Base-by-base conservation (phyloP, 2,329 filamentous ascomycete genomes). In the Lasiodiplodia theobromae region DNA sequence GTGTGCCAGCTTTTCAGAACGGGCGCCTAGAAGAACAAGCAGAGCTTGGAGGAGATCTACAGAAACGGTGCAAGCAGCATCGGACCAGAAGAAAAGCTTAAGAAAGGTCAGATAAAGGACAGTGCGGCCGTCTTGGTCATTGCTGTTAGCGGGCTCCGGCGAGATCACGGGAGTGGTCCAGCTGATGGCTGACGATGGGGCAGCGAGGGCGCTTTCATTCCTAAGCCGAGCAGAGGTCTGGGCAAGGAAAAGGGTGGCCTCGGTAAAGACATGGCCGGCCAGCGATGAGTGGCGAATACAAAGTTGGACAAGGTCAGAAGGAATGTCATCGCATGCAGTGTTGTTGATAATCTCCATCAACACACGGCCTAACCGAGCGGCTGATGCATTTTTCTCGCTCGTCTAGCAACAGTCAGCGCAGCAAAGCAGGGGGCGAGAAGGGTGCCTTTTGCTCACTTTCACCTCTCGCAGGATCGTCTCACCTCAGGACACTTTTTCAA, bases 61-160 rank as follows among this genome's bases (percentile, higher is more conserved):
- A 7, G 67, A 64, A 2, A 68, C 31, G 23, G 21, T 10, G 58
- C 67, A 68, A 23, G 52, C 18, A n/a, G 49, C 23, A 16, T 68
- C 25, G 12, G 67, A 71, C 76, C 75, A 78, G 65, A 73, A 78
- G 3, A 74, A 78, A 68, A 72, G 73, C 66, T 76, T 76, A 28
- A 79, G 68, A 44, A 79, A 77, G 6, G 65, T 70, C 12, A 78
- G 64, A 66, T 74, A 75, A 0, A 71, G 52, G 5, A 57, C 18
- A 37, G 25, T 18, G 47, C 47, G 44, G 21, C 47, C 57, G 21
- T 37, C n/a, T 11, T 56, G 34, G 14, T 34, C 25, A 25, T 56
- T 51, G 16, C 31, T 37, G 47, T 21, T 52, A 3, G 23, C 5
- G 11, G 11, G 3, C 10, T 28, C 38, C 40, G 25, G 37, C 7